Evolutionary conservation across 441 rosid genomes (phyloP), one percentile per base, ranked within the genome.

Genomic region (Brassica hybrid): DNA sequence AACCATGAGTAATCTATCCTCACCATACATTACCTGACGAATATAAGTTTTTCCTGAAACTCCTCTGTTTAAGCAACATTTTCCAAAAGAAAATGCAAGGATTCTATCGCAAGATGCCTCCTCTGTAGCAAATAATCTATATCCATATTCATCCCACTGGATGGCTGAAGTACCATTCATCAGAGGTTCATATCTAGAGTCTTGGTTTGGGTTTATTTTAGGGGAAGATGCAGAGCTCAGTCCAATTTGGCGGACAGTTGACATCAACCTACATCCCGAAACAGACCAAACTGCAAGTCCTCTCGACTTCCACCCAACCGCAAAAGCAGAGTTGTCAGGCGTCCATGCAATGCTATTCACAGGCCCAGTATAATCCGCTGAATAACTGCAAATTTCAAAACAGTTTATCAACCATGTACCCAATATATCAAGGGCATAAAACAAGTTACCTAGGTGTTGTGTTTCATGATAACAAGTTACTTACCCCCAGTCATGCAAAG

Each of bases 251-350:
- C 98, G 97, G 77, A 96, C 85, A 36, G 99, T 96, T 68, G 98
- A 96, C 99, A 96, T 96, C 73, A 96, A 85, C 67, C 99, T 91
- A 85, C 98, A 96, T 62, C 99, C 99, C 76, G 99, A 94, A 14
- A 96, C 90, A 27, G 99, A 96, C 99, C 99, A 96, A 74, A 94
- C 99, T 38, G 98, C 83, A 76, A 94, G 94, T 66, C 99, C 99
- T 87, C 98, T 91, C 77, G 83, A 83, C 85, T 90, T 96, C 98
- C 98, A 96, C 80, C 99, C 98, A 84, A 96, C 98, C 56, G 99
- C 98, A 87, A 96, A 94, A 84, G 98, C 97, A 83, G 99, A 90
- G 86, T 92, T 88, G 86, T 94, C 98, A 72, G 97, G 99, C 45
- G 98, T 91, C 99, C 99, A 96, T 56, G 92, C 91, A 84, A 96